phyloP scores from a whole-genome alignment of 2,329 filamentous ascomycete species.

The Drechslerella stenobrocha region DNA sequence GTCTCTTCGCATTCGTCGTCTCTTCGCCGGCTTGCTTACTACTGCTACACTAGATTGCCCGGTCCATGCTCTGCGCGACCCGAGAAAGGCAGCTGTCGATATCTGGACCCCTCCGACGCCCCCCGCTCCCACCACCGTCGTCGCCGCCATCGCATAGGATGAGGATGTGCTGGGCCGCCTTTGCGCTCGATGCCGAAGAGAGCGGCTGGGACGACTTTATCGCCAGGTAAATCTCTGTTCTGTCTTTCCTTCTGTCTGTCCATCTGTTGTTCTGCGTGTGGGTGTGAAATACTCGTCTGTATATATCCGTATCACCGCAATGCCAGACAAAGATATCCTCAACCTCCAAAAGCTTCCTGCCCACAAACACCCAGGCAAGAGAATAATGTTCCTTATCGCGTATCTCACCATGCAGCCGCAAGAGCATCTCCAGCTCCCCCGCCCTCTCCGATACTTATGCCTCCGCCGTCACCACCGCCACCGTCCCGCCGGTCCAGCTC shows the following conservation, averaged over 20 bases:
- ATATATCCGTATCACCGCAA: conserved; percentile 26
- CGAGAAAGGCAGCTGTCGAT: not conserved
- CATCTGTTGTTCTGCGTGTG: conserved; percentile 24
- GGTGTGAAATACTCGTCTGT: conserved; percentile 48
- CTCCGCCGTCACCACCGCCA: conserved; percentile 11
- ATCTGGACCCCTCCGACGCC: conserved; percentile 40
- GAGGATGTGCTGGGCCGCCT: conserved; percentile 49
- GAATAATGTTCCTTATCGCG: conserved; percentile 47
- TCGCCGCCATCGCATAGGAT: conserved; percentile 42
- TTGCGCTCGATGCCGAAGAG: conserved; percentile 46
- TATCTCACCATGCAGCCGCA: conserved; percentile 36
- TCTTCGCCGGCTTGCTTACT: too few relatives aligned
- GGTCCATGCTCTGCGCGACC: not conserved
- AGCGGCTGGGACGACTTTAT: conserved; percentile 47
- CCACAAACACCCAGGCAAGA: too few relatives aligned
- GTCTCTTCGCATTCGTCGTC: too few relatives aligned
- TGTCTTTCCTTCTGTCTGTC: conserved; percentile 13
- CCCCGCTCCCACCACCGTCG: conserved; percentile 29
- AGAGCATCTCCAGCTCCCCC: conserved; percentile 48
- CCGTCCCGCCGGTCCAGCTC: conserved; percentile 27
- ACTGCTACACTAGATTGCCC: too few relatives aligned
- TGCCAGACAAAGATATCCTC: too few relatives aligned
- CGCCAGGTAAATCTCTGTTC: conserved; percentile 35
- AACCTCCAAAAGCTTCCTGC: too few relatives aligned
- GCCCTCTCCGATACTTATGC: conserved; percentile 29